Percentiles rank a stretch among this genome's conserved stretches.
phyloP scores from a whole-genome alignment of 768 basidiomycete species.

The Hortiboletus flavorubellus region DNA sequence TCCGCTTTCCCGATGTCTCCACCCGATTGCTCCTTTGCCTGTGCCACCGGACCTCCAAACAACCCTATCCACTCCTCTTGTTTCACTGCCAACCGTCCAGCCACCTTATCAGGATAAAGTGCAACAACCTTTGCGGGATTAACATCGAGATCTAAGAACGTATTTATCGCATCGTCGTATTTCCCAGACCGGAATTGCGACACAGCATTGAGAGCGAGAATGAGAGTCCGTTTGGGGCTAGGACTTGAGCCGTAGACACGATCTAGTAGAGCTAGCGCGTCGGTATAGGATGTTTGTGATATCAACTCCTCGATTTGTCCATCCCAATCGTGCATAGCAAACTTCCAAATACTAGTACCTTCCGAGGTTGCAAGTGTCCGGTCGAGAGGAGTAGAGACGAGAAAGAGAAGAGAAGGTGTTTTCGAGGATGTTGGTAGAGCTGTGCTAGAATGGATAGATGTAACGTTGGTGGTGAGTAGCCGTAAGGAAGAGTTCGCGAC shows the following conservation, averaged over 20 bases:
- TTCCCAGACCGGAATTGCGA: conserved; percentile 65
- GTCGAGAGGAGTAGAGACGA: conserved; percentile 75
- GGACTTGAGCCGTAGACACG: conserved; percentile 21
- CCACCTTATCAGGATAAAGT: conserved; percentile 76
- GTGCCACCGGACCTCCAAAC: conserved; percentile 68
- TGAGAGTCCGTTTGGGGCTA: conserved; percentile 43
- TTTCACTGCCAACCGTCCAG: conserved; percentile 72
- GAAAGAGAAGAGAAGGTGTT: conserved; percentile 44
- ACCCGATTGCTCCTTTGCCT: conserved; percentile 7
- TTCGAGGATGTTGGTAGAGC: background rate
- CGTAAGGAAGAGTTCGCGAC: conserved; percentile 51
- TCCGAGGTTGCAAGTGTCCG: conserved; percentile 59
- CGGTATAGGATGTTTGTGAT: conserved; percentile 58
- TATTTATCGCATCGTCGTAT: conserved; percentile 79
- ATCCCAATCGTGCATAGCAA: conserved; percentile 69
- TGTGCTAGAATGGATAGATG: conserved; percentile 48
- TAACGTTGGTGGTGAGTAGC: conserved; percentile 42
- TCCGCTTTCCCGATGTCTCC: conserved; percentile 14
- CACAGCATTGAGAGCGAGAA: conserved; percentile 76
- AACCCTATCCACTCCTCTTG: conserved; percentile 73
- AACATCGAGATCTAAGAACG: conserved; percentile 82
- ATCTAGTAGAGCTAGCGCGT: conserved; percentile 79
- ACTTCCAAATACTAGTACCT: conserved; percentile 76
- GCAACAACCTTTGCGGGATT: conserved; percentile 94
- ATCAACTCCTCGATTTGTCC: conserved; percentile 86